Conservation (phyloP, 1,139 yeast genomes). For the Saccharomyces hybrid region DNA sequence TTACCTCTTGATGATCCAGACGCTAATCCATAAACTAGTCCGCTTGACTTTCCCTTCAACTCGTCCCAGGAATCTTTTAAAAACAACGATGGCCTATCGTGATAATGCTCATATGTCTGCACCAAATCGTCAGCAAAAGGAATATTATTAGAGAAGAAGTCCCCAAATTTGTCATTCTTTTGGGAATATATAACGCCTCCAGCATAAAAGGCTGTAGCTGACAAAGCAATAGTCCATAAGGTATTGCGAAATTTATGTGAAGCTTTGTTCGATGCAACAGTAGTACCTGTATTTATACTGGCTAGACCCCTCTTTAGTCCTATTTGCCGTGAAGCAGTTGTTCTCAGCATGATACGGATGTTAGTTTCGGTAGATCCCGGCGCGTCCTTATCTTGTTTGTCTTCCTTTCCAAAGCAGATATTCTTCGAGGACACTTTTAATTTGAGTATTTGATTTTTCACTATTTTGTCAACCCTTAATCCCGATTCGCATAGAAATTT, state of each 20-base stretch:
- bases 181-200: constrained; percentile 40
- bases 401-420: neutral
- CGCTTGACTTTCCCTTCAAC: constrained; percentile 67
- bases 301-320: constrained; percentile 3
- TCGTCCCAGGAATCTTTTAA: constrained; percentile 32
- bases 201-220: constrained; percentile 36
- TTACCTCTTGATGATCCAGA: constrained; percentile 23
- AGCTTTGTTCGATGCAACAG: constrained; percentile 10
- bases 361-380: neutral
- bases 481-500: neutral
- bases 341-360: constrained; percentile 3
- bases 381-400: neutral
- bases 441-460: neutral
- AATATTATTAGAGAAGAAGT: constrained; percentile 48
- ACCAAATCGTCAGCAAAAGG: constrained; percentile 53
- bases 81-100: constrained; percentile 21
- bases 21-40: constrained; percentile 60
- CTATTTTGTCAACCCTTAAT: neutral
- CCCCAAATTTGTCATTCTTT: constrained; percentile 39
- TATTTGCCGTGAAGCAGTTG: neutral
- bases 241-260: constrained; percentile 32
- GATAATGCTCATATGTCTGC: constrained; percentile 41
- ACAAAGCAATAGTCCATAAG: constrained; percentile 24
- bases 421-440: neutral
- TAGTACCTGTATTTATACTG: constrained; percentile 7